Conservation (phyloP, 345 rosid species). For the Odontarrhena argentea region DNA sequence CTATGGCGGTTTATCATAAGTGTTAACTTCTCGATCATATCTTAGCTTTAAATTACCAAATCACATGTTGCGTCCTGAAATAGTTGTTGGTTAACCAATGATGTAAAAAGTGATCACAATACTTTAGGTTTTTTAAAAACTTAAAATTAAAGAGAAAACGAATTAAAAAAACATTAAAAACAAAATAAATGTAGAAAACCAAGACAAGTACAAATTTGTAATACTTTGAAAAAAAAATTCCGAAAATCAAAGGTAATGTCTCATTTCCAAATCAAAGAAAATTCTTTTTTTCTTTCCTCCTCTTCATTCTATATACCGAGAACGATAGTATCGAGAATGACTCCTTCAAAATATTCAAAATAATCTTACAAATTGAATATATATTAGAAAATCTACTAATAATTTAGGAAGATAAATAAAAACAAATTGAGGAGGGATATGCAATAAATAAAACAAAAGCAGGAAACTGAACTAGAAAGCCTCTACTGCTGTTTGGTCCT, state of each 20-base stretch:
- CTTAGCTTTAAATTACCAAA: neutral
- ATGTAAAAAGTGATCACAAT: neutral
- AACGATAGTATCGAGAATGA: constrained; percentile 21
- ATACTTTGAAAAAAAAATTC: neutral
- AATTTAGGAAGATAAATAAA: neutral
- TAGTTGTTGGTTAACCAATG: neutral
- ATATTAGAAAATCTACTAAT: neutral
- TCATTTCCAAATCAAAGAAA: neutral
- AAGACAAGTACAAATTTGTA: constrained; percentile 12
- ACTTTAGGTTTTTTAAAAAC: neutral
- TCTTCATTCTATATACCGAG: neutral
- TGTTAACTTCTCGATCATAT: neutral
- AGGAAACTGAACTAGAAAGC: constrained; percentile 38
- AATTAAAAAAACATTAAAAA: neutral
- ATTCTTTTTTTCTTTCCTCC: neutral
- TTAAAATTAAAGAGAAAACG: neutral
- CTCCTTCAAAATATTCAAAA: neutral
- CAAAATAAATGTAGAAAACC: constrained; percentile 4
- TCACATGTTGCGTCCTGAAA: neutral
- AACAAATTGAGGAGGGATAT: constrained; percentile 14
- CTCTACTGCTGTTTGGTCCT: constrained; percentile 35
- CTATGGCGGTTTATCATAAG: no score
- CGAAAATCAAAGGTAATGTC: constrained; percentile 15
- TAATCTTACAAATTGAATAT: no score
- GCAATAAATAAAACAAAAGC: constrained; percentile 26